Percentiles rank a stretch among this genome's conserved stretches.
Evolutionary conservation across 2,329 filamentous ascomycete genomes (phyloP).

Genomic region (Botrytis byssoidea): DNA sequence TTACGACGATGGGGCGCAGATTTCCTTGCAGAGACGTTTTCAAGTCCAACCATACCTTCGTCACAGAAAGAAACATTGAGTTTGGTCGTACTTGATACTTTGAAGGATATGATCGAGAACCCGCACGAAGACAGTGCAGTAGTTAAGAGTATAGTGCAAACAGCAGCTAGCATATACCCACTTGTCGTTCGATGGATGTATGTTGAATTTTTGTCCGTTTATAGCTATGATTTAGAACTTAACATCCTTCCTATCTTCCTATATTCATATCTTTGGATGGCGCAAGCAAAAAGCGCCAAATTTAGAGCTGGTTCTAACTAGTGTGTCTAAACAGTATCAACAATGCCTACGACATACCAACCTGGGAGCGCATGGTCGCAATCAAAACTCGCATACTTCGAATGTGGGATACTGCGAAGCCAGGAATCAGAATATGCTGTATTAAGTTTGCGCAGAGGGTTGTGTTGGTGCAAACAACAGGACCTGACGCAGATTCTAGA

Average conservation of each 20-base stretch:
- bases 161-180: conserved; percentile 89
- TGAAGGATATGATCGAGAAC: conserved; percentile 68
- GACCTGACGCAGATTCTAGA: conserved; percentile 75
- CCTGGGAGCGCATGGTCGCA: conserved; percentile 83
- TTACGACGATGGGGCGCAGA: conserved; percentile 94
- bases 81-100: conserved; percentile 72
- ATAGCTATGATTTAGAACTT: conserved; percentile 17
- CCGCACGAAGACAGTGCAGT: conserved; percentile 76
- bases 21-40: conserved; percentile 93
- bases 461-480: conserved; percentile 87
- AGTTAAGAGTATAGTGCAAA: conserved; percentile 81
- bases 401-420: conserved; percentile 78
- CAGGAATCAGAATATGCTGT: conserved; percentile 85
- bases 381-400: conserved; percentile 88
- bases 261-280: neutral
- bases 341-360: conserved; percentile 74
- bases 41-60: conserved; percentile 77
- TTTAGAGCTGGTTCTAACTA: conserved; percentile 32
- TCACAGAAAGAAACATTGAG: conserved; percentile 80
- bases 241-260: neutral
- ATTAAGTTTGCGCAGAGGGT: conserved; percentile 97
- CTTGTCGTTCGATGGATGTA: conserved; percentile 93
- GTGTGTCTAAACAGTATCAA: conserved; percentile 62
- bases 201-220: conserved; percentile 46
- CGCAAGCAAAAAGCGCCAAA: neutral